These are phyloP conservation scores for Annulohypoxylon nitens DNA, from an alignment of 495 filamentous ascomycete genomes.

Conservation along the genomic window DNA sequence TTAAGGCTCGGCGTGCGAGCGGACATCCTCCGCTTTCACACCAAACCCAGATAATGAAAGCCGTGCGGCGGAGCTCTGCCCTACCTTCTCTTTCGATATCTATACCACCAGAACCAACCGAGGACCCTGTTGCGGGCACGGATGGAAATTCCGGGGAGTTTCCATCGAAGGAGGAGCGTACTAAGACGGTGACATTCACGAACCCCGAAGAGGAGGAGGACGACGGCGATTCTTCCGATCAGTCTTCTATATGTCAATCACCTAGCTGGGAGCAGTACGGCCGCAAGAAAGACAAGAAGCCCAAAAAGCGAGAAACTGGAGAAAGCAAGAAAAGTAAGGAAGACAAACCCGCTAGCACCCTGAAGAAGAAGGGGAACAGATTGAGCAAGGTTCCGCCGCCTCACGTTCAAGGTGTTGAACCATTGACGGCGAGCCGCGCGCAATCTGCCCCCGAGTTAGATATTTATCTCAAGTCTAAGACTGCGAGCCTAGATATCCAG, in stretches of 20 bases:
- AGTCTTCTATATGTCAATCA: slow-evolving; percentile 68
- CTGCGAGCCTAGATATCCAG: slow-evolving; percentile 32
- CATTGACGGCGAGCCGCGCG: slow-evolving; percentile 43
- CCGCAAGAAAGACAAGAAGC: slow-evolving; percentile 63
- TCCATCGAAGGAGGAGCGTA: slow-evolving; percentile 46
- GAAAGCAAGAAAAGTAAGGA: slow-evolving; percentile 59
- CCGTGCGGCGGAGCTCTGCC: slow-evolving; percentile 54
- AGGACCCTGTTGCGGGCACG: slow-evolving; percentile 29
- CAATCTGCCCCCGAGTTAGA: slow-evolving; percentile 47
- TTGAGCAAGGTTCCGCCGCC: slow-evolving; percentile 54
- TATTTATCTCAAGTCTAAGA: slow-evolving; percentile 33
- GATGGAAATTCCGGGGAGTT: slow-evolving; percentile 39
- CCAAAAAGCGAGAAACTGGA: slow-evolving; percentile 59
- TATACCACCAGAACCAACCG: slow-evolving; percentile 53
- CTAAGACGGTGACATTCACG: slow-evolving; percentile 62
- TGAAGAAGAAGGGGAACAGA: slow-evolving; percentile 57
- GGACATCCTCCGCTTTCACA: slow-evolving; percentile 54
- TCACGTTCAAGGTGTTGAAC: slow-evolving; percentile 32
- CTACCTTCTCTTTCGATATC: slow-evolving; percentile 59
- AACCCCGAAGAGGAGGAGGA: slow-evolving; percentile 51
- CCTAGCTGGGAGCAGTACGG: slow-evolving; percentile 67
- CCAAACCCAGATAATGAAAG: slow-evolving; percentile 60
- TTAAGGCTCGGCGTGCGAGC: slow-evolving; percentile 52
- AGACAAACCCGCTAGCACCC: slow-evolving; percentile 52
- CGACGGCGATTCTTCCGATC: slow-evolving; percentile 58